Base-by-base conservation (phyloP, 2,329 filamentous ascomycete genomes). In the Cytospora leucostoma region DNA sequence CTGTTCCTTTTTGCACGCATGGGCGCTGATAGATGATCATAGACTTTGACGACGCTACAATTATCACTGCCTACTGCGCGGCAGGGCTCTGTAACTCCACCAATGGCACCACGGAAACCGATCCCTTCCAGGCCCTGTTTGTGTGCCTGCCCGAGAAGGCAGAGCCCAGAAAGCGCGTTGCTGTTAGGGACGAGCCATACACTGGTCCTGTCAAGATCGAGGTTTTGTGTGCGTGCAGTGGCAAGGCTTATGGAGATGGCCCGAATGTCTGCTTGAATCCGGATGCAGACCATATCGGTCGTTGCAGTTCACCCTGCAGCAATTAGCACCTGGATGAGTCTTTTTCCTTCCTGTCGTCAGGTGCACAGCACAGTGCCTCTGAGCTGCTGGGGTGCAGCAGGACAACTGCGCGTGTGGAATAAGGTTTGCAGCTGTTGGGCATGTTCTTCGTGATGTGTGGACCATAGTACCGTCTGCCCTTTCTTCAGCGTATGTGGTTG, bases 21-120 rank as follows among this genome's bases (percentile, higher is more conserved):
- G 50, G 12, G 53, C 56, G 19, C 21, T 40, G 7, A 21, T 10
- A 1, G 12, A n/a, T 7, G 1, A 33, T 17, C 5, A 1, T 27
- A 66, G 64, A 66, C 44, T 66, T 66, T 21, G 64, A 66, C 4
- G 37, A 59, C 7, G 64, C 53, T 35, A 50, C 61, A 10, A 66
- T 66, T 49, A 61, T 66, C 53, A 66, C 64, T 44, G 64, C 64
- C 8, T 66, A 66, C 58, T 66, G 64, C 55, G 55, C 58, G 3
- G 58, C 40, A n/a, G 64, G 64, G 3, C 53, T 58, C 49, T 66
- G 64, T 21, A 50, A 66, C 34, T 55, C 61, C 8, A 34, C 21
- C 15, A 59, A 51, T 3, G 64, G 64, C 54, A 59, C 61, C 19
- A 66, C 64, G n/a, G 21, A 47, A 17, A 64, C 64, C 7, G 64